Evolutionary conservation across 2,329 filamentous ascomycete genomes (phyloP), one percentile per base, ranked within the genome.

Genomic region (Fusarium continuum): DNA sequence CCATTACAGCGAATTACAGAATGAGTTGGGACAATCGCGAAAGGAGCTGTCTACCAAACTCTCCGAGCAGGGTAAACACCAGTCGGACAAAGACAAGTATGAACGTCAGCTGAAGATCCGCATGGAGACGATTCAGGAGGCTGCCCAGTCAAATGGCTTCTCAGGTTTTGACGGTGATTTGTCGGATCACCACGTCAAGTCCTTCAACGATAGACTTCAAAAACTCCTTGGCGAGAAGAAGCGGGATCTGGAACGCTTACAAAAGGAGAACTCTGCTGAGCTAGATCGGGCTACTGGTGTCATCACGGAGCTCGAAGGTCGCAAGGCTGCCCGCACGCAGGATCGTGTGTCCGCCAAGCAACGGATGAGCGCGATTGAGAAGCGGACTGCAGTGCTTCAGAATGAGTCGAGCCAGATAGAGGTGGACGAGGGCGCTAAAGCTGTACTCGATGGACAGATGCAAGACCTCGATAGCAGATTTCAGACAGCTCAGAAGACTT

Each of bases 31-130:
- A 3, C 61, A 75, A 5, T 76, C 79, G 8, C 82, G 84, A 28
- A 78, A 73, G 31, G 74, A 80, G 5, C 74, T 85, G 35, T 83
- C 83, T 1, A 66, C 72, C 19, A 87, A 87, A 68, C 79, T 85
- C 31, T 79, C 85, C 1, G 89, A 93, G 67, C 83, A 87, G 68
- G 94, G 94, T 36, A 91, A 89, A 66, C 88, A 90, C 67, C 87
- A 95, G 75, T 94, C 93, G 3, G 90, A 97, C 72, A 93, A 94
- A 77, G 89, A 91, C 61, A 91, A 90, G 69, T 92, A 95, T 72
- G 92, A 97, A 72, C 86, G 90, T 5, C 91, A 97, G 65, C 74
- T 97, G 4, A 81, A 86, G 67, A 81, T 85, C 38, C 90, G 94
- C 32, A 83, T 89, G 70, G 82, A 85, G 9, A 84, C 96, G 74